These are phyloP conservation scores for Aspergillus candidus DNA, from an alignment of 2,329 filamentous ascomycete species.

Conservation along the genomic window DNA sequence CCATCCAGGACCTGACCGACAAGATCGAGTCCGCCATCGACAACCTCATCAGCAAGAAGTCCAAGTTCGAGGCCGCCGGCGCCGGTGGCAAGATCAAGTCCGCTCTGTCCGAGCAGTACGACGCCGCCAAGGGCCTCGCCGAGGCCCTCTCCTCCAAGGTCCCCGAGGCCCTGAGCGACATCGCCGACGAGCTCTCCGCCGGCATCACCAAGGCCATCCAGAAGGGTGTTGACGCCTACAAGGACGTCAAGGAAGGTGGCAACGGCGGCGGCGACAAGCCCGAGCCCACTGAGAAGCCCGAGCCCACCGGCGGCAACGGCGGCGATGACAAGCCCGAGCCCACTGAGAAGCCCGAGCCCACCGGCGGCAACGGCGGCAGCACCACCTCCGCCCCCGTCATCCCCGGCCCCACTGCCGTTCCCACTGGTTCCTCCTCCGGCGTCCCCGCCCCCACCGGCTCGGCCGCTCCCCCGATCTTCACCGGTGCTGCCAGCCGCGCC, in stretches of 20 bases:
- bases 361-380: not conserved
- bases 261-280: slow-evolving; percentile 6
- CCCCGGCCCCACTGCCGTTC: slow-evolving; percentile 2
- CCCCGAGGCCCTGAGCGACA: slow-evolving; percentile 16
- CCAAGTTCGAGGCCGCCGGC: slow-evolving; percentile 19
- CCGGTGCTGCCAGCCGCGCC: slow-evolving; percentile 3
- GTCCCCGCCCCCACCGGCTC: slow-evolving; percentile 3
- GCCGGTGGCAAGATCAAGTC: slow-evolving; percentile 16
- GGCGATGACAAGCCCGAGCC: slow-evolving; percentile 5
- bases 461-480: not conserved
- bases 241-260: slow-evolving; percentile 8
- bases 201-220: slow-evolving; percentile 29
- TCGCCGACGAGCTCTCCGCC: slow-evolving; percentile 22
- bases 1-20: slow-evolving; percentile 23
- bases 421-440: slow-evolving; percentile 4
- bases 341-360: not conserved
- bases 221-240: slow-evolving; percentile 25
- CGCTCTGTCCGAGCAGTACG: slow-evolving; percentile 21
- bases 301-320: slow-evolving; percentile 14
- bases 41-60: slow-evolving; percentile 24
- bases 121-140: slow-evolving; percentile 21
- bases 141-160: slow-evolving; percentile 28
- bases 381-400: slow-evolving; percentile 6
- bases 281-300: slow-evolving; percentile 10
- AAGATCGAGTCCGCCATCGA: slow-evolving; percentile 20